Evolutionary conservation across 352 stramenopile genomes (phyloP).

Genomic region (Pythium diclinum): DNA sequence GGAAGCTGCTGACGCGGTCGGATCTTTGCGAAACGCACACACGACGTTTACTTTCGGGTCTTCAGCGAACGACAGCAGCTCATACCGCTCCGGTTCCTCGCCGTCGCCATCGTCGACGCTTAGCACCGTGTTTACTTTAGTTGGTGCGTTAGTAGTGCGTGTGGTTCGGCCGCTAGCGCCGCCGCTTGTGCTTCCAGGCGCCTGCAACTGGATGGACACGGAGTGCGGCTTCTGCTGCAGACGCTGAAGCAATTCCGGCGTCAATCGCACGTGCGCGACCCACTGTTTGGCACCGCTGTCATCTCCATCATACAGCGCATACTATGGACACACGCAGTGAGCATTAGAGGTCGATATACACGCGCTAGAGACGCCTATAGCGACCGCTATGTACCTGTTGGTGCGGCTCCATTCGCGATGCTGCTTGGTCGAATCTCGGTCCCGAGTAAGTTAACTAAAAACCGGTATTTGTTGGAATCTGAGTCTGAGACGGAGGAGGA

Average conservation of each 20-base stretch:
- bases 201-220: constrained; percentile 34
- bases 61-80: constrained; percentile 74
- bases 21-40: constrained; percentile 46
- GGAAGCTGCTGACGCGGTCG: not conserved
- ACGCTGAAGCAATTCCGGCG: constrained; percentile 66
- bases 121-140: constrained; percentile 53
- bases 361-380: not conserved
- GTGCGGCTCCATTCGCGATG: constrained; percentile 16
- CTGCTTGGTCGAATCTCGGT: not conserved
- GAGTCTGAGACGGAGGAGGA: not conserved
- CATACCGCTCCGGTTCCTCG: constrained; percentile 43
- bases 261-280: constrained; percentile 72
- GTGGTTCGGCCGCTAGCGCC: constrained; percentile 19
- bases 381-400: constrained; percentile 10
- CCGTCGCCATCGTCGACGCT: constrained; percentile 8
- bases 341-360: not conserved
- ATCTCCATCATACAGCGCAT: constrained; percentile 63
- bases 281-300: constrained; percentile 33
- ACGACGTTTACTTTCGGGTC: constrained; percentile 66
- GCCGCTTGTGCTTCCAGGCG: constrained; percentile 27
- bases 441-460: constrained; percentile 21
- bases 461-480: constrained; percentile 15
- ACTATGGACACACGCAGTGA: constrained; percentile 30
- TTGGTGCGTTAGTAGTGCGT: constrained; percentile 1
- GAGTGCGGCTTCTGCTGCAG: constrained; percentile 35